Conservation (phyloP, 768 basidiomycete species). For the Russula earlei region DNA sequence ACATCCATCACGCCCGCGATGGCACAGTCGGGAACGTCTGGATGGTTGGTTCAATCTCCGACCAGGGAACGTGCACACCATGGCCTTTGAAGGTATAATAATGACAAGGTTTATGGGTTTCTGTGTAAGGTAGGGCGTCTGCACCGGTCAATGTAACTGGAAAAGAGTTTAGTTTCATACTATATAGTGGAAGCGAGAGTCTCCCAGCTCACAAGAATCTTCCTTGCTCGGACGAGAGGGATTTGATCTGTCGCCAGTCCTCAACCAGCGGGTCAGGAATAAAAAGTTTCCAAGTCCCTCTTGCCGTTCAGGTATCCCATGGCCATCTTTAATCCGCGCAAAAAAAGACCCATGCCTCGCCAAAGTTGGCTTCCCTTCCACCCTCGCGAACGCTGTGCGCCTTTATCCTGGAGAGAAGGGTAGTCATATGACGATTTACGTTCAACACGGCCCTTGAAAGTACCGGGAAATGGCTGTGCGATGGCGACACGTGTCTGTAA, state of each 20-base stretch:
- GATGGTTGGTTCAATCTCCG: constrained; percentile 63
- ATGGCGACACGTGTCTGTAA: neutral
- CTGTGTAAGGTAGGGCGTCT: neutral
- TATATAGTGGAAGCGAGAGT: constrained; percentile 21
- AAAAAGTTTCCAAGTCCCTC: constrained; percentile 39
- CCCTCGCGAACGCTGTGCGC: constrained; percentile 48
- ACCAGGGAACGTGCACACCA: constrained; percentile 68
- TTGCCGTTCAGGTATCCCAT: constrained; percentile 66
- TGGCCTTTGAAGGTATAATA: constrained; percentile 47
- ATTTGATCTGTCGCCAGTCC: constrained; percentile 49
- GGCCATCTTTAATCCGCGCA: constrained; percentile 39
- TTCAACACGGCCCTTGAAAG: constrained; percentile 3
- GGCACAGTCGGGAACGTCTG: neutral
- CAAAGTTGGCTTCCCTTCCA: constrained; percentile 39
- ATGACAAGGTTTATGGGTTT: constrained; percentile 26
- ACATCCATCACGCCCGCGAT: neutral
- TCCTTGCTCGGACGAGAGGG: constrained; percentile 46
- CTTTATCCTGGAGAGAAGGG: constrained; percentile 55
- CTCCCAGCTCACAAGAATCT: constrained; percentile 44
- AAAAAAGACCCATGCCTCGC: constrained; percentile 60
- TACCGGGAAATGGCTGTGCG: neutral
- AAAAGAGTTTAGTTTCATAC: neutral
- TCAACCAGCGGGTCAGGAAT: neutral
- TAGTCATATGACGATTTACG: constrained; percentile 32
- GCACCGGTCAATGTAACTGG: constrained; percentile 51